phyloP scores from a whole-genome alignment of 2,329 filamentous ascomycete species.

The Cladosporium sp. region DNA sequence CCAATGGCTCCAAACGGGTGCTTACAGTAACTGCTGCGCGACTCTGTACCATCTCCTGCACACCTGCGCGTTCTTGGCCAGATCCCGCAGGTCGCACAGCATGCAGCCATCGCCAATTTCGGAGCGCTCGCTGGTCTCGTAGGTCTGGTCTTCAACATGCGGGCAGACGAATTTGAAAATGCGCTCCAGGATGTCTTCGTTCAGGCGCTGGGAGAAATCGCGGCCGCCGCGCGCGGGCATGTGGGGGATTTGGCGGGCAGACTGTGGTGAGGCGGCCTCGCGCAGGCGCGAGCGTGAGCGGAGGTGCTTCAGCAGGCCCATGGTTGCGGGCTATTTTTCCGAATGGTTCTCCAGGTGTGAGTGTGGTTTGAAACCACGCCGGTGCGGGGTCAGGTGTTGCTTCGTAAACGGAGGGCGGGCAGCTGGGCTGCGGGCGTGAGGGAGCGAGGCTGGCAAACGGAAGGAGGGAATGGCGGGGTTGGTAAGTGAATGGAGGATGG shows the following conservation, averaged over 20 bases:
- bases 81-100: slow-evolving; percentile 86
- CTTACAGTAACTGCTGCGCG: slow-evolving; percentile 50
- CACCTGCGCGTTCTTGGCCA: slow-evolving; percentile 71
- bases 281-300: slow-evolving; percentile 36
- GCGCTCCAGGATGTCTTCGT: slow-evolving; percentile 61
- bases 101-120: slow-evolving; percentile 76
- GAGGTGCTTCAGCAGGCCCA: slow-evolving; percentile 47
- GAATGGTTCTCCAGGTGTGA: background rate
- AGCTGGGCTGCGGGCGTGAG: too few relatives aligned
- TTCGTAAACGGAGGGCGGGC: background rate
- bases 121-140: slow-evolving; percentile 76
- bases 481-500: background rate
- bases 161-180: slow-evolving; percentile 83
- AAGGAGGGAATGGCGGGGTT: background rate
- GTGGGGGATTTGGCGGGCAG: slow-evolving; percentile 11
- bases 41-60: slow-evolving; percentile 63
- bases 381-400: background rate
- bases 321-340: slow-evolving; percentile 20
- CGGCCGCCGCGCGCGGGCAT: slow-evolving; percentile 12
- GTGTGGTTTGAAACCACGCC: background rate
- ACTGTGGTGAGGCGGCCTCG: slow-evolving; percentile 8
- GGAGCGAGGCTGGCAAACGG: too few relatives aligned
- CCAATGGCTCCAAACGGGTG: slow-evolving; percentile 42
- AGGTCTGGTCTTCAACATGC: slow-evolving; percentile 68
- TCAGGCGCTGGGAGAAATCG: slow-evolving; percentile 45